These are phyloP conservation scores for Cystobasidium onofrii DNA, from an alignment of 768 basidiomycete genomes.

Conservation along the genomic window DNA sequence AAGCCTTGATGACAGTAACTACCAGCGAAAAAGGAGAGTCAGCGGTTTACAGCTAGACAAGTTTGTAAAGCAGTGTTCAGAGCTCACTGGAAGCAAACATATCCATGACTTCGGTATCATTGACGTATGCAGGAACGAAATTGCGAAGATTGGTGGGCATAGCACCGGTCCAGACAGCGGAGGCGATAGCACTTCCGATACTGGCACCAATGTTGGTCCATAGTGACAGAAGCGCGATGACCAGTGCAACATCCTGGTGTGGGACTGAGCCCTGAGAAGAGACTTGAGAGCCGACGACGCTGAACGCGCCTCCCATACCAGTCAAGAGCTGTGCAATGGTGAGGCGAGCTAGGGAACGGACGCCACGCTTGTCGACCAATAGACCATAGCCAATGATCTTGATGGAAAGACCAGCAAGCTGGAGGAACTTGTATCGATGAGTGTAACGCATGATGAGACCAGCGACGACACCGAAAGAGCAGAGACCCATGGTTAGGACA, in stretches of 20 bases:
- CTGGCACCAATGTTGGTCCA: slow-evolving; percentile 45
- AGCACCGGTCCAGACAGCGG: slow-evolving; percentile 41
- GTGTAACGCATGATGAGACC: slow-evolving; percentile 43
- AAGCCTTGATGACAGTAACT: slow-evolving; percentile 34
- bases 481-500: slow-evolving; percentile 35
- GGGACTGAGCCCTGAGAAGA: slow-evolving; percentile 46
- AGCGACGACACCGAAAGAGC: slow-evolving; percentile 44
- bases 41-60: neutral
- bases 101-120: slow-evolving; percentile 41
- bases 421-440: slow-evolving; percentile 45
- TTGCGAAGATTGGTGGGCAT: slow-evolving; percentile 39
- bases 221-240: slow-evolving; percentile 44
- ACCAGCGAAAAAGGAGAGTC: neutral
- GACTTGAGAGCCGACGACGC: slow-evolving; percentile 44
- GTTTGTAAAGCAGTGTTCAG: neutral
- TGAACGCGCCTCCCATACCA: neutral
- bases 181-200: slow-evolving; percentile 44
- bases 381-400: slow-evolving; percentile 41
- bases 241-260: slow-evolving; percentile 46
- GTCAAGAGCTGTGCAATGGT: slow-evolving; percentile 43
- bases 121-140: slow-evolving; percentile 41
- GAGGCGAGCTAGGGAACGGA: slow-evolving; percentile 34
- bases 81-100: slow-evolving; percentile 42
- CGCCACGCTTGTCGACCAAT: slow-evolving; percentile 36
- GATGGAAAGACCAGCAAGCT: slow-evolving; percentile 42